Evolutionary conservation across 2,329 filamentous ascomycete genomes (phyloP).

Genomic region (Fusarium guadeloupense): DNA sequence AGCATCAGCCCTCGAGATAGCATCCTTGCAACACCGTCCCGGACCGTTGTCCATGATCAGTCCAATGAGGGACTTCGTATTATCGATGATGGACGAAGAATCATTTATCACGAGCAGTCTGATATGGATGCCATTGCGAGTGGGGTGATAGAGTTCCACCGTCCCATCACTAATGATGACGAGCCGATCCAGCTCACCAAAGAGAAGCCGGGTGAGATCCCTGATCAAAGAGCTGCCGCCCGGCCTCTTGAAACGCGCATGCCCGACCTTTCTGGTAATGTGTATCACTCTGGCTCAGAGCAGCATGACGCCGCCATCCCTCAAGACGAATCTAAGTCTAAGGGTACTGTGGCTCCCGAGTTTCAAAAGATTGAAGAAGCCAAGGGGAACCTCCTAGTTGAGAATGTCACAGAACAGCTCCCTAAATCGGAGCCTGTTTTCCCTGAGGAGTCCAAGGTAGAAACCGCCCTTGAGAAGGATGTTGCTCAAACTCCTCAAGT

Average conservation of each 20-base stretch:
- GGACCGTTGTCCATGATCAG: conserved; percentile 34
- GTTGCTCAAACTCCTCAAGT: not conserved
- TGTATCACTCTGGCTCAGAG: not conserved
- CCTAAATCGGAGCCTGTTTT: not conserved
- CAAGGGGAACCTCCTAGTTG: not conserved
- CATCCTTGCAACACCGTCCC: conserved; percentile 40
- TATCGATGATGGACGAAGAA: conserved; percentile 41
- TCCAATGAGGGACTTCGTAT: conserved; percentile 43
- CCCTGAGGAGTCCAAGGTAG: not conserved
- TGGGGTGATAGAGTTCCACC: conserved; percentile 39
- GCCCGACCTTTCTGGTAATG: conserved; percentile 31
- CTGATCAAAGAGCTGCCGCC: conserved; percentile 10
- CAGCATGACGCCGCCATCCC: not conserved
- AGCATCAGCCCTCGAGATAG: conserved; percentile 44
- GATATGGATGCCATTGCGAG: conserved; percentile 38
- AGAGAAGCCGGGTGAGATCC: conserved; percentile 18
- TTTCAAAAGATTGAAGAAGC: not conserved
- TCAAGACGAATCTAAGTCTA: conserved; percentile 4
- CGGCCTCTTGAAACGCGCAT: conserved; percentile 34
- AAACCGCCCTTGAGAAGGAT: not conserved
- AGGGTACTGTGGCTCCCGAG: not conserved
- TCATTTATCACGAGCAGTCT: conserved; percentile 42
- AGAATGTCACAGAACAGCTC: conserved; percentile 4
- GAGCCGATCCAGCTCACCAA: conserved; percentile 37
- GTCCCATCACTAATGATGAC: conserved; percentile 34